A percentile compares a stretch with the other conserved stretches of the same genome.
Conservation (phyloP, 2,329 filamentous ascomycete species). For the Neopestalotiopsis clavispora region DNA sequence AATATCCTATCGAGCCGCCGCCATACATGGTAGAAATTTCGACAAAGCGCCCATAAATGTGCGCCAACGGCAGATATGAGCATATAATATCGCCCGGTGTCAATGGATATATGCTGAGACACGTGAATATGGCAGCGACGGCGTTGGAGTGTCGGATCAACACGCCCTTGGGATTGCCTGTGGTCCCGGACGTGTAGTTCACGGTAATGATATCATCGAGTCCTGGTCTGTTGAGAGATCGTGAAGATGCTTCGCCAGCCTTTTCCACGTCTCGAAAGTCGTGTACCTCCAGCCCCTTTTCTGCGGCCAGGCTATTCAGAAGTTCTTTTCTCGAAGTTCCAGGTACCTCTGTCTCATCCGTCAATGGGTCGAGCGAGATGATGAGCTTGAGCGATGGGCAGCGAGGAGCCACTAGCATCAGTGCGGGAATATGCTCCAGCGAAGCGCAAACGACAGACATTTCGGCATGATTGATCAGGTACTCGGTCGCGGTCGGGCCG, state of each 20-base stretch:
- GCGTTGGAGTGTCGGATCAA: not conserved
- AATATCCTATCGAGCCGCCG: not conserved
- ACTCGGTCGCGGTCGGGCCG: not conserved
- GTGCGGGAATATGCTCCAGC: not conserved
- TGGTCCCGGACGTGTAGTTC: slow-evolving; percentile 22
- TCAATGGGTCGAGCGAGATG: not conserved
- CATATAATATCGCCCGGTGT: not conserved
- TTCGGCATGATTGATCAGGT: slow-evolving; percentile 1
- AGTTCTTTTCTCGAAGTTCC: slow-evolving; percentile 3
- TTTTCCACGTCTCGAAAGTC: not conserved
- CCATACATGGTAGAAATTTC: not conserved
- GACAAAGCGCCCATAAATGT: not conserved
- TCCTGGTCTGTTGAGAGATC: not conserved
- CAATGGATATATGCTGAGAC: not conserved
- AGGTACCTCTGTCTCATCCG: not conserved
- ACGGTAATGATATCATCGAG: slow-evolving; percentile 4
- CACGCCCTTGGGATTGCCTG: slow-evolving; percentile 20
- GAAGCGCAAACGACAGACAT: not conserved
- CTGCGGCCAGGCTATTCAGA: not conserved
- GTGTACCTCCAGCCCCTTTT: not conserved
- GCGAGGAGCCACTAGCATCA: not conserved
- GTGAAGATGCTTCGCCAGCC: not conserved
- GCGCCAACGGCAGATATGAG: slow-evolving; percentile 1
- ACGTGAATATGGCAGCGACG: not conserved
- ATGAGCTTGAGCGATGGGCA: slow-evolving; percentile 5